phyloP scores from a whole-genome alignment of 176 grass and related monocot genomes.

The Oryza rufipogon region DNA sequence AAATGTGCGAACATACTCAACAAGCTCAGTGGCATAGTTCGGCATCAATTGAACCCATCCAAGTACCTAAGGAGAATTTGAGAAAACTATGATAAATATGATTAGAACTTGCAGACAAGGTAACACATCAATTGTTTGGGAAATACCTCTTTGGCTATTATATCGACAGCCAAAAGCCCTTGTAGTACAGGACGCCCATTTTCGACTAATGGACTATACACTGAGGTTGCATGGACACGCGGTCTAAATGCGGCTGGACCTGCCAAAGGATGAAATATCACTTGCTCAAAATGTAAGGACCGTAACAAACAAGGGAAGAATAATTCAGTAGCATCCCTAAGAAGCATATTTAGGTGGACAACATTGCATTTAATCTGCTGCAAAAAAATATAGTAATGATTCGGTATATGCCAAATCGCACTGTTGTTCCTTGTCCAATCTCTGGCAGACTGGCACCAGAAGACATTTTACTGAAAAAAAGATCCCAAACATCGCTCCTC shows the following conservation, averaged over 20 bases:
- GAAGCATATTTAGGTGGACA: neutral
- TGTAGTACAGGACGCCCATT: slow-evolving; percentile 88
- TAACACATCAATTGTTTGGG: neutral
- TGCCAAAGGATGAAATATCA: slow-evolving; percentile 47
- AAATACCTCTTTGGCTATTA: slow-evolving; percentile 84
- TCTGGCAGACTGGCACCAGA: no score
- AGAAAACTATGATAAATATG: slow-evolving; percentile 37
- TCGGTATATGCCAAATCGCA: no score
- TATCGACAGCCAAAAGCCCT: slow-evolving; percentile 83
- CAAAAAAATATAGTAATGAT: no score
- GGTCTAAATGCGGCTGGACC: slow-evolving; percentile 96
- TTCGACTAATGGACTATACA: slow-evolving; percentile 72
- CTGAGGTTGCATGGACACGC: slow-evolving; percentile 69
- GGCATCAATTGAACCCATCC: slow-evolving; percentile 95
- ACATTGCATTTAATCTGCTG: no score
- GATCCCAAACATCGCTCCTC: no score
- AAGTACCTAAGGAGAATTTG: slow-evolving; percentile 63
- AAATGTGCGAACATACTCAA: slow-evolving; percentile 94
- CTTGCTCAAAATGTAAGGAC: slow-evolving; percentile 5
- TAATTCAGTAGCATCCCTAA: neutral
- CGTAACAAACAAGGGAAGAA: neutral
- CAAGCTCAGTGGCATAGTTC: slow-evolving; percentile 91
- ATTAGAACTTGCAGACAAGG: slow-evolving; percentile 38
- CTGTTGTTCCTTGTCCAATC: no score
- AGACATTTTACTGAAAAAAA: no score